Base-by-base conservation (phyloP, 768 basidiomycete species). In the Scleroderma citrinum region DNA sequence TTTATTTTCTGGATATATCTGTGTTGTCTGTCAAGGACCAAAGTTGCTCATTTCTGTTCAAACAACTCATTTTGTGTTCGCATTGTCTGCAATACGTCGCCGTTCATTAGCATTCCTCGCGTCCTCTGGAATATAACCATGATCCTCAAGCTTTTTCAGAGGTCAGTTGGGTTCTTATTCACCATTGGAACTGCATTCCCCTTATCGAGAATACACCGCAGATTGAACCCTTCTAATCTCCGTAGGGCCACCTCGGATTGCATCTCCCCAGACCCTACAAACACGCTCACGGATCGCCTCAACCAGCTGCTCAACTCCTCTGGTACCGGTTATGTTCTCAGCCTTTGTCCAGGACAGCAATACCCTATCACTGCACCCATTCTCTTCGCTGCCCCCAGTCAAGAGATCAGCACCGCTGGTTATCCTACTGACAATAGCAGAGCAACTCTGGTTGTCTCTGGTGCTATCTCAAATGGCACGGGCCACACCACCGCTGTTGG, bases 361-460 rank as follows among this genome's bases (percentile, higher is more conserved):
- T 92, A 93, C 59, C 50, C 75, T 52, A 77, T 92, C 52, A 74
- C 78, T 46, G 76, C 79, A 3, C 82, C 87, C 1, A 73, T 93
- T 44, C 65, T 75, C 29, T 90, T 89, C 56, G 72, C 81, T 0
- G 76, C 80, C 11, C 71, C 77, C 0, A 71, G 82, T 56, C 84
- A 93, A 66, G 91, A 92, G 67, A 91, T 93, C 41, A 87, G 81
- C 55, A 93, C 91, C 0, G 57, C 73, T 6, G 87, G 87, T 14
- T 86, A 90, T 52, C 91, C 91, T 0, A 79, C 74, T 0, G 87
- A 75, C 19, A 69, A 76, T 46, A 71, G 74, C 10, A 75, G 91
- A 51, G 91, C 91, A 5, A 79, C 74, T 3, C 74, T 93, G 14
- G 72, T 83, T 31, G 84, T 92, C 10, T 67, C 67, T 54, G 91